phyloP scores from a whole-genome alignment of 1,139 yeast species.

The Debaryomyces psychrophilus region DNA sequence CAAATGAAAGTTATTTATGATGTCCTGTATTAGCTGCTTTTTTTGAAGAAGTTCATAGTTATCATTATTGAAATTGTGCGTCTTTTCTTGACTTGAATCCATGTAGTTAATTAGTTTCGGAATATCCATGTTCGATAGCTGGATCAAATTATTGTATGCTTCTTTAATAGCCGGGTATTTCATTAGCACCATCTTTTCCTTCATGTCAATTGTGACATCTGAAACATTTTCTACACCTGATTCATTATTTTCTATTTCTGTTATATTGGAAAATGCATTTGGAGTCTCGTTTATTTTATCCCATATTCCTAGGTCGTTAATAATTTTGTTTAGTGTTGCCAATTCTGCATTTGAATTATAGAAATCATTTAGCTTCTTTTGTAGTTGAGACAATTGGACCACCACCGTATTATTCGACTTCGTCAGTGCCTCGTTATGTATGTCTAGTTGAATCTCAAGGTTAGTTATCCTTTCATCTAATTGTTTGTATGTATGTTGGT shows the following conservation, averaged over 20 bases:
- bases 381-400: conserved; percentile 20
- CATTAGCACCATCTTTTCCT: conserved; percentile 25
- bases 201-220: conserved; percentile 16
- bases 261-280: conserved; percentile 6
- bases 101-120: conserved; percentile 23
- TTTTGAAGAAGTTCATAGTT: conserved; percentile 13
- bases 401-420: conserved; percentile 8
- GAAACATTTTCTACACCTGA: neutral
- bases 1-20: conserved; percentile 24
- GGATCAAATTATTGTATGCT: conserved; percentile 24
- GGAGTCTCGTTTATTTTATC: conserved; percentile 12
- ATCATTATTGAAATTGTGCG: conserved; percentile 21
- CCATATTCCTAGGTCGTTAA: conserved; percentile 23
- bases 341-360: conserved; percentile 28
- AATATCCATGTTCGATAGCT: conserved; percentile 27
- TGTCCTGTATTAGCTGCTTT: conserved; percentile 17
- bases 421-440: neutral
- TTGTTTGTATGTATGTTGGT: conserved; percentile 9
- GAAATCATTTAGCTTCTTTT: conserved; percentile 20
- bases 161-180: conserved; percentile 25
- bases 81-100: conserved; percentile 21
- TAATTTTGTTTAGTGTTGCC: conserved; percentile 23
- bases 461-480: conserved; percentile 10
- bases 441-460: conserved; percentile 14
- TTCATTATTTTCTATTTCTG: neutral